Evolutionary conservation across 2,329 filamentous ascomycete genomes (phyloP), one percentile per base, ranked within the genome.

Genomic region (Ophiocordyceps camponoti-rufipedis): DNA sequence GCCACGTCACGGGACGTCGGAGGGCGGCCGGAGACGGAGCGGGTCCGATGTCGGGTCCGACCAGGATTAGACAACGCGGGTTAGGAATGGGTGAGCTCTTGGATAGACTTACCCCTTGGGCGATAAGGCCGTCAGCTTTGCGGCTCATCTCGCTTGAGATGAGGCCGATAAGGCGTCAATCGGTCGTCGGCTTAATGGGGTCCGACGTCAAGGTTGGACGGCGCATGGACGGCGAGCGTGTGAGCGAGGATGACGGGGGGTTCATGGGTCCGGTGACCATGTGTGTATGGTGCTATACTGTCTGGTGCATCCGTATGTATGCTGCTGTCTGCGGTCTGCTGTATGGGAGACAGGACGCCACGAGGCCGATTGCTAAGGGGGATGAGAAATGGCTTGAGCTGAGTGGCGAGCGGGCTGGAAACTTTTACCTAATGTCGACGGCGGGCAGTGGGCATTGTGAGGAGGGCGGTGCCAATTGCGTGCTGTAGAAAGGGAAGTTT

Each of bases 371-470:
- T 47, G 40, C 39, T 45, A 43, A 47, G 40, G 33, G 9, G 55
- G 56, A 56, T 62, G 49, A 53, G 44, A 43, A 45, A 47, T 45
- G 23, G 44, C 45, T 45, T 47, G 14, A 16, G 18, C 55, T 60
- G 57, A 61, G 57, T 62, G 59, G 59, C 57, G 56, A 58, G 50
- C 47, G 40, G 48, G 47, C 14, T 50, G 51, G 54, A 60, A 58
- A 56, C 50, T 58, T 58, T 62, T 62, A 62, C 58, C 53, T 62
- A 62, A 62, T 61, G 50, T 48, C 52, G 53, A 58, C 54, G 54
- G 53, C 35, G 35, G 5, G 6, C 8, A 2, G 35, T 38, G 7
- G 33, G 35, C 35, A 38, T 38, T n/a, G 35, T 38, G 35, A 38
- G 35, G 35, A 16, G 35, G 35, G 7, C 14, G 14, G 35, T 16